Percentiles rank a stretch among this genome's conserved stretches.
Conservation (phyloP, 2,329 filamentous ascomycete genomes). For the Aaosphaeria pasadenensis region DNA sequence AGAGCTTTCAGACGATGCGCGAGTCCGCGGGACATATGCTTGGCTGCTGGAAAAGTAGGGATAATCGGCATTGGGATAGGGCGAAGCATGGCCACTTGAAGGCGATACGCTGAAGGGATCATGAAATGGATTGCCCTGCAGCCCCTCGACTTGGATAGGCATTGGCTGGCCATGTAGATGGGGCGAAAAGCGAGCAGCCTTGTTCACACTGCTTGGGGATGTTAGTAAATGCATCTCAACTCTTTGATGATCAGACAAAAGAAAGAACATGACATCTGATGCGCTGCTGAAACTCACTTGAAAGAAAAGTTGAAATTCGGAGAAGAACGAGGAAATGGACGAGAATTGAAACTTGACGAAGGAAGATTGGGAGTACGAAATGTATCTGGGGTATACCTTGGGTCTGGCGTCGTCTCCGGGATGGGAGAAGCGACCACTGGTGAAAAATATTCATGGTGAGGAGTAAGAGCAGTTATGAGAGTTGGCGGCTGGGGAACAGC, state of each 20-base stretch:
- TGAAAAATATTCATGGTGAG: conserved; percentile 13
- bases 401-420: conserved; percentile 18
- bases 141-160: conserved; percentile 15
- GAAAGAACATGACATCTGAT: conserved; percentile 9
- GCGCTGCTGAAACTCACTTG: conserved; percentile 36
- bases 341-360: conserved; percentile 24
- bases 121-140: conserved; percentile 17
- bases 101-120: conserved; percentile 29
- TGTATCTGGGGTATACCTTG: conserved; percentile 36
- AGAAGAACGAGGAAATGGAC: conserved; percentile 30
- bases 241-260: conserved; percentile 2
- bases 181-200: too few relatives aligned
- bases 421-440: conserved; percentile 18
- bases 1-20: conserved; percentile 36
- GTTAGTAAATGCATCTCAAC: too few relatives aligned
- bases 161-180: conserved; percentile 2
- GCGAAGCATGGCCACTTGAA: conserved; percentile 33
- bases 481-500: conserved; percentile 11
- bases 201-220: too few relatives aligned
- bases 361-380: conserved; percentile 38
- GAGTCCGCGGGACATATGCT: conserved; percentile 17
- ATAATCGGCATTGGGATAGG: conserved; percentile 25
- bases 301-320: conserved; percentile 19
- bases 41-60: conserved; percentile 20
- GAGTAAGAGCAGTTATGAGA: conserved; percentile 12